A percentile compares a stretch with the other conserved stretches of the same genome.
Evolutionary conservation across 805 yeast species (phyloP).

Genomic region (Lipomyces japonicus): DNA sequence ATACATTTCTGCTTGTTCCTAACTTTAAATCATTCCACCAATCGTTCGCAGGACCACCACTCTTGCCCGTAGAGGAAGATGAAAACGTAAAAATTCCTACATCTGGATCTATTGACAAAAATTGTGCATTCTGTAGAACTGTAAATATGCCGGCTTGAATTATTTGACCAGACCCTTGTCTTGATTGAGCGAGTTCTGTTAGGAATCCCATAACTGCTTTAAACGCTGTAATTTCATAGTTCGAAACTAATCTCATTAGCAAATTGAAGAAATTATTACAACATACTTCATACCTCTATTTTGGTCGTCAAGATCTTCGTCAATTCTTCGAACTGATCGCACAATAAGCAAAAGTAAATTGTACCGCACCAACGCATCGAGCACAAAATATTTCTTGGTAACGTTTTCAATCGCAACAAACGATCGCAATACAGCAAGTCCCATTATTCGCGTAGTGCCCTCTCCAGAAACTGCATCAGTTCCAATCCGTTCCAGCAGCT

Average conservation of each 20-base stretch:
- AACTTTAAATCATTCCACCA: neutral
- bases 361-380: conserved; percentile 58
- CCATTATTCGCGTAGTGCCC: conserved; percentile 69
- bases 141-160: conserved; percentile 71
- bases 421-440: conserved; percentile 70
- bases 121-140: conserved; percentile 51
- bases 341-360: conserved; percentile 65
- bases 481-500: conserved; percentile 50
- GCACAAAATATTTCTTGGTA: conserved; percentile 52
- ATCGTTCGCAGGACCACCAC: conserved; percentile 1
- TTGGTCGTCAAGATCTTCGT: conserved; percentile 48
- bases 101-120: conserved; percentile 72
- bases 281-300: conserved; percentile 17
- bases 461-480: conserved; percentile 78
- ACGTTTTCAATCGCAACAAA: conserved; percentile 53
- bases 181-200: conserved; percentile 69
- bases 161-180: conserved; percentile 71
- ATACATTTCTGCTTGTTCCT: conserved; percentile 21
- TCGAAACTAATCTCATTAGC: conserved; percentile 44
- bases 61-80: conserved; percentile 1
- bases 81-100: conserved; percentile 51
- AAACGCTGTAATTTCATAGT: conserved; percentile 72
- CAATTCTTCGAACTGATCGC: conserved; percentile 64
- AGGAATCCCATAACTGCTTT: conserved; percentile 67
- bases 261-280: neutral